Conservation (phyloP, 805 yeast species). For the Yueomyces sinensis region DNA sequence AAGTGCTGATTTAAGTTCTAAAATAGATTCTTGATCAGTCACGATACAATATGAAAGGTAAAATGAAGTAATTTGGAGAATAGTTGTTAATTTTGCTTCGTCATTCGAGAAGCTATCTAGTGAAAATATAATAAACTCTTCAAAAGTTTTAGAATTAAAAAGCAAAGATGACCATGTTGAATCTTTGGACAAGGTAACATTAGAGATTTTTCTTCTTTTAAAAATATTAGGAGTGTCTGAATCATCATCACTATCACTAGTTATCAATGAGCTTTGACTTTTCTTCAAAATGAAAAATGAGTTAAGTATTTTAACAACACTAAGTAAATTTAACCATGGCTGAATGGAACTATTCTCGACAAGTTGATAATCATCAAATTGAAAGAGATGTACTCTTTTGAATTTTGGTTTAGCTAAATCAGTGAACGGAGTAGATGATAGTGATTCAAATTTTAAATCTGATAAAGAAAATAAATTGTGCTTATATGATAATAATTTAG, state of each 20-base stretch:
- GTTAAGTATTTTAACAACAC: constrained; percentile 7
- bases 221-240: constrained; percentile 2
- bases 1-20: not conserved
- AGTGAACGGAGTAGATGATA: too few species aligned
- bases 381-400: constrained; percentile 7
- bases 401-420: not conserved
- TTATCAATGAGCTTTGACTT: not conserved
- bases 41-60: not conserved
- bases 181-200: too few species aligned
- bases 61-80: constrained; percentile 1
- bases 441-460: too few species aligned
- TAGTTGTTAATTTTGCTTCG: too few species aligned
- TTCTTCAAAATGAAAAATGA: not conserved
- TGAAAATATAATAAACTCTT: constrained; percentile 9
- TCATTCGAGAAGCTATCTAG: constrained; percentile 1
- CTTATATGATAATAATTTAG: too few species aligned
- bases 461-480: too few species aligned
- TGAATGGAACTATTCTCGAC: constrained; percentile 1
- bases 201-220: constrained; percentile 13
- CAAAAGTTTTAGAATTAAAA: constrained; percentile 5
- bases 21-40: not conserved
- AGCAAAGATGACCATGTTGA: constrained; percentile 6
- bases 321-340: constrained; percentile 12
- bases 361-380: constrained; percentile 9
- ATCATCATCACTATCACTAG: too few species aligned